phyloP scores from a whole-genome alignment of 257 asterid species.

The Solanum megistacrolobum region DNA sequence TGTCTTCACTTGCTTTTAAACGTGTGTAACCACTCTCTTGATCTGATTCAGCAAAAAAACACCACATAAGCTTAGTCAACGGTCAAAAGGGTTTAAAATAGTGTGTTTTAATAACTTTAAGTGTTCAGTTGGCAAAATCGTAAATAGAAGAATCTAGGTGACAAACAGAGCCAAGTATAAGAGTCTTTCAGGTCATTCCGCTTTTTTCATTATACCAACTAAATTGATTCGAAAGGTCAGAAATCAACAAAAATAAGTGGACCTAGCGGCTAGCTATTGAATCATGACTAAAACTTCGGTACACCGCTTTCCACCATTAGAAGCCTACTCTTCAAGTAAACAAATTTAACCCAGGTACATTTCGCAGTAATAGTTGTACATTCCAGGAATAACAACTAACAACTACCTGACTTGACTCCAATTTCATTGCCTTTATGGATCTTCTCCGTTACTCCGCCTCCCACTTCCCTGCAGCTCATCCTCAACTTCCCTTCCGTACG shows the following conservation, averaged over 20 bases:
- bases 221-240: not conserved
- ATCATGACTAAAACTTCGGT: not conserved
- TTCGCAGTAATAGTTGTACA: not conserved
- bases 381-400: not conserved
- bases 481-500: slow-evolving; percentile 21
- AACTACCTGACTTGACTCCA: not conserved
- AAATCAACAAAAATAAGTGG: not conserved
- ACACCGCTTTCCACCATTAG: not conserved
- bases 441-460: slow-evolving; percentile 41
- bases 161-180: too few species aligned
- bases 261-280: not conserved
- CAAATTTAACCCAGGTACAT: not conserved
- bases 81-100: too few species aligned
- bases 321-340: not conserved
- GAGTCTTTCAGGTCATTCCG: too few species aligned
- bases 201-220: not conserved
- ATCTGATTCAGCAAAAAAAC: too few species aligned
- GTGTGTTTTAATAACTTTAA: too few species aligned
- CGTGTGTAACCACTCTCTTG: too few species aligned
- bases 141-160: too few species aligned
- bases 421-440: slow-evolving; percentile 29
- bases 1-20: too few species aligned
- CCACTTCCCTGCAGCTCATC: slow-evolving; percentile 23
- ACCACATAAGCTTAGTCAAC: too few species aligned
- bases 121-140: too few species aligned